Percentiles rank a stretch among this genome's conserved stretches.
Conservation (phyloP, 1,284 basidiomycete genomes). For the Irpex sp. region DNA sequence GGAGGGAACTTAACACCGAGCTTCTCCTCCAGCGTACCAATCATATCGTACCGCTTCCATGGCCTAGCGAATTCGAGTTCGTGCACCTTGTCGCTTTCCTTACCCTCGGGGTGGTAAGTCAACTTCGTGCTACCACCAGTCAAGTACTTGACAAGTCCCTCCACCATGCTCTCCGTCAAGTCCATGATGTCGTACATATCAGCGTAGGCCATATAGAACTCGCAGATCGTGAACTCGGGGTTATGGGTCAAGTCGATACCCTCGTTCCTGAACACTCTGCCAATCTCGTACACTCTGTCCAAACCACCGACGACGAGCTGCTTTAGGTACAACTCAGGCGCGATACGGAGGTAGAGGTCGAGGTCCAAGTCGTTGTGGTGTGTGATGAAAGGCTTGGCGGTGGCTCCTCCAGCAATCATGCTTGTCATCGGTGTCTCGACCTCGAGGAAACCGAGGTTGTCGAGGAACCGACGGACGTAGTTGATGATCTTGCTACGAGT, state of each 20-base stretch:
- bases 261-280: slow-evolving; percentile 97
- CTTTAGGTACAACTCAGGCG: slow-evolving; percentile 98
- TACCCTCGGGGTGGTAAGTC: slow-evolving; percentile 90
- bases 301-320: slow-evolving; percentile 95
- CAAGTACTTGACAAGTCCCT: slow-evolving; percentile 88
- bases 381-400: slow-evolving; percentile 97
- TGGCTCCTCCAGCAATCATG: slow-evolving; percentile 94
- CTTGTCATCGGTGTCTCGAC: slow-evolving; percentile 99
- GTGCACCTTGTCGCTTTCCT: slow-evolving; percentile 69
- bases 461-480: slow-evolving; percentile 89
- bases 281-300: slow-evolving; percentile 98
- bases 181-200: slow-evolving; percentile 99
- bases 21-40: slow-evolving; percentile 93
- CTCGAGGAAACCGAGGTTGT: slow-evolving; percentile 93
- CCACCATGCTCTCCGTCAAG: slow-evolving; percentile 88
- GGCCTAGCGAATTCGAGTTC: slow-evolving; percentile 89
- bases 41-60: slow-evolving; percentile 99
- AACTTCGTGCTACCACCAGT: slow-evolving; percentile 81
- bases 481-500: slow-evolving; percentile 86
- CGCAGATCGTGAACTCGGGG: slow-evolving; percentile 97
- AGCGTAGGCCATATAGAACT: slow-evolving; percentile 99
- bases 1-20: slow-evolving; percentile 89
- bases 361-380: slow-evolving; percentile 98
- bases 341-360: slow-evolving; percentile 97
- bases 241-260: slow-evolving; percentile 98